phyloP scores from a whole-genome alignment of 1,284 basidiomycete species.

The Peniophora sp. region DNA sequence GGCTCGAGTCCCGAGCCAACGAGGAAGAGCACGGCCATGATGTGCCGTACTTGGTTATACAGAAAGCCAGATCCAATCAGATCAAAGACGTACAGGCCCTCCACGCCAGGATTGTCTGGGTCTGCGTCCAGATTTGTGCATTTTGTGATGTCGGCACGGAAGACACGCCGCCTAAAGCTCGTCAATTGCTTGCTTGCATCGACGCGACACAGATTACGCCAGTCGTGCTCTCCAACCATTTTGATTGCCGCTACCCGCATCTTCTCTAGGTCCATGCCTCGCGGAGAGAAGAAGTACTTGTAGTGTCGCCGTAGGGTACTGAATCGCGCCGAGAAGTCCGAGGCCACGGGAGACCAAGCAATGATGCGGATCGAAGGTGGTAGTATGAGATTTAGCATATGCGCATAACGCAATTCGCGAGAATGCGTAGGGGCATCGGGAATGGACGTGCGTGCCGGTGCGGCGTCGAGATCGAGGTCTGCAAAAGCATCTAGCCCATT shows the following conservation, averaged over 20 bases:
- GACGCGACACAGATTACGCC: conserved; percentile 93
- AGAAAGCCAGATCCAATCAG: conserved; percentile 87
- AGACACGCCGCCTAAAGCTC: conserved; percentile 61
- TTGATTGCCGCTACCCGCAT: conserved; percentile 75
- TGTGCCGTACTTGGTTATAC: conserved; percentile 97
- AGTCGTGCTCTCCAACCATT: conserved; percentile 90
- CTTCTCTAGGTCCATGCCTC: conserved; percentile 56
- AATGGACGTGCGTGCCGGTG: conserved; percentile 10
- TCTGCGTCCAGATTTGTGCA: conserved; percentile 23
- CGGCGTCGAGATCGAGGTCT: conserved; percentile 20
- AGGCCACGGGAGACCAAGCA: conserved; percentile 89
- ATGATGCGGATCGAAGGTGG: conserved; percentile 87
- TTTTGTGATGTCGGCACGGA: conserved; percentile 48
- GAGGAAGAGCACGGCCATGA: conserved; percentile 89
- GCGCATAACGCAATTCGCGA: conserved; percentile 72
- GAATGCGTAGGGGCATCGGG: conserved; percentile 12
- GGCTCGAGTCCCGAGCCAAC: conserved; percentile 79
- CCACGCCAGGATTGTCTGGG: conserved; percentile 14
- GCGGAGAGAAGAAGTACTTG: conserved; percentile 88
- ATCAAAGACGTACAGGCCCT: conserved; percentile 70
- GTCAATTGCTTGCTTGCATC: conserved; percentile 92
- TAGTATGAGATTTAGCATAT: conserved; percentile 83
- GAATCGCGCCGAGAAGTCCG: conserved; percentile 82
- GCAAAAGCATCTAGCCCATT: conserved; percentile 19
- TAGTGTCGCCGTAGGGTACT: conserved; percentile 88